Evolutionary conservation across 2,329 filamentous ascomycete genomes (phyloP).

Genomic region (Ramichloridium luteum): DNA sequence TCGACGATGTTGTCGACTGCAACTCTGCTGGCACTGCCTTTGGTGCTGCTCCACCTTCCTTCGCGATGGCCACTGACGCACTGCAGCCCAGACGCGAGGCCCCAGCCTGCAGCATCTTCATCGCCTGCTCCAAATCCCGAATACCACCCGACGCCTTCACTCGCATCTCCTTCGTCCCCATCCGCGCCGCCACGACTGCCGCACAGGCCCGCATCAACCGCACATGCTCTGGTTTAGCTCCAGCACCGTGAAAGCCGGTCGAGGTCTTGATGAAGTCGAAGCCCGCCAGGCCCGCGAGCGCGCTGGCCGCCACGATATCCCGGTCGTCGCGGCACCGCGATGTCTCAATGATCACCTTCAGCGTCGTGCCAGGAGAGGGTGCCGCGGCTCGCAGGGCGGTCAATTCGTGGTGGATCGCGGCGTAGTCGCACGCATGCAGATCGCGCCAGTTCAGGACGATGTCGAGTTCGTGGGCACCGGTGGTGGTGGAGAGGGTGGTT

Average conservation of each 20-base stretch:
- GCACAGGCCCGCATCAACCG: conserved; percentile 41
- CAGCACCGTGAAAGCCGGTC: conserved; percentile 46
- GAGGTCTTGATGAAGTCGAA: conserved; percentile 50
- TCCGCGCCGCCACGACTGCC: conserved; percentile 28
- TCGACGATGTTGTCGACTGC: no score
- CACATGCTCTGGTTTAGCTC: conserved; percentile 42
- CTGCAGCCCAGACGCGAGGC: conserved; percentile 46
- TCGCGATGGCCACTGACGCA: conserved; percentile 43
- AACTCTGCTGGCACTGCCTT: neutral
- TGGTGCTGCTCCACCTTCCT: conserved; percentile 26
- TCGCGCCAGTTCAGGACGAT: conserved; percentile 45
- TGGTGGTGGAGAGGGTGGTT: conserved; percentile 35
- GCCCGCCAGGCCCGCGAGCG: conserved; percentile 40
- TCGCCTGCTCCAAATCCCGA: conserved; percentile 37
- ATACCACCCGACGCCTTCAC: conserved; percentile 51
- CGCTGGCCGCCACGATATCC: conserved; percentile 42
- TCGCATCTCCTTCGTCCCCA: conserved; percentile 26
- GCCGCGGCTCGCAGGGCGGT: conserved; percentile 38
- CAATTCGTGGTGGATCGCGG: conserved; percentile 41
- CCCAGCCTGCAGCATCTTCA: conserved; percentile 44
- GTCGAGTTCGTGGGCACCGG: conserved; percentile 45
- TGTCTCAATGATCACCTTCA: conserved; percentile 50
- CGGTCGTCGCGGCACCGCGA: conserved; percentile 36
- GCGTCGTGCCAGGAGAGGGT: conserved; percentile 25
- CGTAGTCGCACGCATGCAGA: conserved; percentile 32